phyloP scores from a whole-genome alignment of 306 rosid genomes.

The Quercus alba region DNA sequence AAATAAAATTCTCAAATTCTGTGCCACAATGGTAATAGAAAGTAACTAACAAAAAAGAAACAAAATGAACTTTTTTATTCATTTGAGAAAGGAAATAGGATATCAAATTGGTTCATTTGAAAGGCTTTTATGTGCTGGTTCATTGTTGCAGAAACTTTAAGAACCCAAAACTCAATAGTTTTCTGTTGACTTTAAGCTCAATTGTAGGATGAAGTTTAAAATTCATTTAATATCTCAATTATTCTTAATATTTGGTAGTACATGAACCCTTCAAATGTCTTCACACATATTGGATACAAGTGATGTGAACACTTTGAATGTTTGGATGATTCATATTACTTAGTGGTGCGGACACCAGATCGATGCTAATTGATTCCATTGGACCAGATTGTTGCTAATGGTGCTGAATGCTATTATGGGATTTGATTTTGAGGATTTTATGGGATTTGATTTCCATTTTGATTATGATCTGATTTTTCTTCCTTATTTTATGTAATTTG shows the following conservation, averaged over 20 bases:
- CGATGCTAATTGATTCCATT: too few species aligned
- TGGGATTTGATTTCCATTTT: too few species aligned
- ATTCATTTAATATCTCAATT: background rate
- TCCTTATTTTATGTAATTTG: too few species aligned
- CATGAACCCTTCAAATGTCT: background rate
- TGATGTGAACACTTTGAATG: background rate
- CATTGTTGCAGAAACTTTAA: background rate
- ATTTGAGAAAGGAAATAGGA: background rate
- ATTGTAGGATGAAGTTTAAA: background rate
- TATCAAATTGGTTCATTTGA: background rate
- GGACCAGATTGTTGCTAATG: too few species aligned
- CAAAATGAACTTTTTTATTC: background rate
- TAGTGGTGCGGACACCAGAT: too few species aligned
- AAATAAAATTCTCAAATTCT: constrained; percentile 11
- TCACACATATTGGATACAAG: background rate
- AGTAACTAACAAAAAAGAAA: background rate
- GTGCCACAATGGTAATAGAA: background rate
- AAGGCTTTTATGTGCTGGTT: background rate
- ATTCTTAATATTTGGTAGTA: background rate
- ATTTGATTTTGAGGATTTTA: too few species aligned
- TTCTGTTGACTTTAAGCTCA: background rate
- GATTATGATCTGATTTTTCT: too few species aligned
- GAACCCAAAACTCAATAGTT: background rate
- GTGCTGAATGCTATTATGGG: too few species aligned
- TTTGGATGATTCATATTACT: too few species aligned